Evolutionary conservation across 305 asterid species (phyloP).

Genomic region (Rubia balearica): DNA sequence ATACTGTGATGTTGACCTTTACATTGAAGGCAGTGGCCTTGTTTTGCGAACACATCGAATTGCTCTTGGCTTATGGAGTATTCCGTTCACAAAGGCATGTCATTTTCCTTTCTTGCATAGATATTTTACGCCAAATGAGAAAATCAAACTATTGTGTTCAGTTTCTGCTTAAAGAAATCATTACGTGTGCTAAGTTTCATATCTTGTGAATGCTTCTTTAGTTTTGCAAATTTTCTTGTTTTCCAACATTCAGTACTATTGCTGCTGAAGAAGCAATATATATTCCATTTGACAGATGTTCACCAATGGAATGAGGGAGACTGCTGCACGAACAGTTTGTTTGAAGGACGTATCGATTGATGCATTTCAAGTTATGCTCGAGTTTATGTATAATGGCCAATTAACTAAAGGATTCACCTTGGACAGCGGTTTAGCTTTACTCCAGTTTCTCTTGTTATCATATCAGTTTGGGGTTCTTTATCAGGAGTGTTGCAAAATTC

Average conservation of each 20-base stretch:
- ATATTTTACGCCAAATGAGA: background rate
- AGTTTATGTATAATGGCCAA: constrained; percentile 79
- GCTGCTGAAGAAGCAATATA: constrained; percentile 9
- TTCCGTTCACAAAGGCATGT: constrained; percentile 79
- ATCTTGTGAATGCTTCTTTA: background rate
- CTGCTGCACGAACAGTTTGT: constrained; percentile 51
- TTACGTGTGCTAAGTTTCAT: background rate
- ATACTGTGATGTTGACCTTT: constrained; percentile 71
- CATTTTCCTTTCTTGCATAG: background rate
- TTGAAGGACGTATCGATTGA: constrained; percentile 72
- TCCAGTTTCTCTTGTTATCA: constrained; percentile 81
- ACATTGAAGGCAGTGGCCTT: constrained; percentile 58
- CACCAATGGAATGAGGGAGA: constrained; percentile 96
- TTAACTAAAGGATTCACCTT: constrained; percentile 32
- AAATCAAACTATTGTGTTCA: background rate
- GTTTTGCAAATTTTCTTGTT: background rate
- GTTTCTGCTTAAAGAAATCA: background rate
- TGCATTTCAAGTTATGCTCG: constrained; percentile 66
- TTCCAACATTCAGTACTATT: background rate
- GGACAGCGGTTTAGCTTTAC: constrained; percentile 50
- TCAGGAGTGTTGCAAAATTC: constrained; percentile 89
- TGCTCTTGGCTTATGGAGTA: constrained; percentile 88
- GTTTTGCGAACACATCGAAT: constrained; percentile 61
- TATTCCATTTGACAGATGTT: constrained; percentile 61
- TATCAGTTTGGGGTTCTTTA: constrained; percentile 95